phyloP scores from a whole-genome alignment of 805 yeast species.

The Torulaspora microellipsoides region DNA sequence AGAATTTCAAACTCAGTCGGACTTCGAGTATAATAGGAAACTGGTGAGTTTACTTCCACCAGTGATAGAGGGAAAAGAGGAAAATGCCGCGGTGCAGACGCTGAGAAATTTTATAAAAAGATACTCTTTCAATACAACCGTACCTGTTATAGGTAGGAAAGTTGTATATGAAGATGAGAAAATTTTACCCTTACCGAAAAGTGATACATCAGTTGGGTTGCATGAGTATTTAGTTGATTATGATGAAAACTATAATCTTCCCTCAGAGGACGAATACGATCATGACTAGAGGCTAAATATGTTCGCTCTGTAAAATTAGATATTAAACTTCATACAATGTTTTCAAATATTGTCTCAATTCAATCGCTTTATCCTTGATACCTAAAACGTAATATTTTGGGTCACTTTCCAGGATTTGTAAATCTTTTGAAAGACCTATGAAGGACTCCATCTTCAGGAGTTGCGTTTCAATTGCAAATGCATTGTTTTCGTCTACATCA shows the following conservation, averaged over 20 bases:
- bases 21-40: constrained; percentile 18
- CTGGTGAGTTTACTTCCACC: constrained; percentile 26
- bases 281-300: background rate
- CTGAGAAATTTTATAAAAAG: constrained; percentile 24
- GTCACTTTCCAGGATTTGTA: constrained; percentile 8
- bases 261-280: constrained; percentile 11
- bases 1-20: background rate
- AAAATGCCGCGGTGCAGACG: constrained; percentile 24
- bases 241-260: constrained; percentile 15
- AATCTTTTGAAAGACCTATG: constrained; percentile 12
- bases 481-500: constrained; percentile 5
- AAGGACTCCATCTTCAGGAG: constrained; percentile 23
- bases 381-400: constrained; percentile 27
- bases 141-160: constrained; percentile 24
- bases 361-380: constrained; percentile 24
- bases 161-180: constrained; percentile 22
- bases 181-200: constrained; percentile 22
- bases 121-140: constrained; percentile 22
- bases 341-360: constrained; percentile 9
- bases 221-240: constrained; percentile 17
- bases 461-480: constrained; percentile 22
- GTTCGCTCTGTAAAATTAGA: background rate
- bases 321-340: background rate
- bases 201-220: constrained; percentile 14
- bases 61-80: constrained; percentile 13